Percentiles rank a stretch among this genome's conserved stretches.
Evolutionary conservation across 768 basidiomycete species (phyloP).

Genomic region (Leucogyrophana mollusca): DNA sequence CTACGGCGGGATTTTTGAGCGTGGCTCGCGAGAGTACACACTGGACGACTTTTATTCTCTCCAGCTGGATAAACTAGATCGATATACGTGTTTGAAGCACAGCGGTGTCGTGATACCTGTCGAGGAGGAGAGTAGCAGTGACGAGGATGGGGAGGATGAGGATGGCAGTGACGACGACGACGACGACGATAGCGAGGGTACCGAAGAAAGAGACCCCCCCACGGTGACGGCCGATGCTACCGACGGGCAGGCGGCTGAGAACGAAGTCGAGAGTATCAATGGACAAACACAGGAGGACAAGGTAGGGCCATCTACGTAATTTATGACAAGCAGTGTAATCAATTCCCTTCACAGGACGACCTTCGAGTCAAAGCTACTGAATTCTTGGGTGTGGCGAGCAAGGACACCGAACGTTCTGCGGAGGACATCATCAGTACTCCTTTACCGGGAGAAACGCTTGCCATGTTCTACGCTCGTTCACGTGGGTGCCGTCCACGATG

Average conservation of each 20-base stretch:
- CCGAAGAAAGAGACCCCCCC: not conserved
- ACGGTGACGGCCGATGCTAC: too few relatives aligned
- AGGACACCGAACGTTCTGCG: conserved; percentile 48
- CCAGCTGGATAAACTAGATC: conserved; percentile 82
- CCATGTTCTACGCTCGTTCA: conserved; percentile 80
- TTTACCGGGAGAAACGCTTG: conserved; percentile 79
- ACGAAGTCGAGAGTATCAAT: conserved; percentile 32
- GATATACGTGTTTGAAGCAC: conserved; percentile 69
- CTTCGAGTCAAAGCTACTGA: conserved; percentile 43
- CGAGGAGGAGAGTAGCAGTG: conserved; percentile 61
- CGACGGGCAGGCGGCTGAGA: conserved; percentile 24
- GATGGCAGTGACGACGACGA: conserved; percentile 52
- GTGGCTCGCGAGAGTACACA: conserved; percentile 80
- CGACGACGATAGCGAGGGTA: conserved; percentile 23
- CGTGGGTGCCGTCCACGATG: conserved; percentile 41
- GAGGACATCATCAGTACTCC: conserved; percentile 81
- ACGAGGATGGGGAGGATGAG: conserved; percentile 59
- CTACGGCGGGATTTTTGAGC: conserved; percentile 89
- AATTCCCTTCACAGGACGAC: conserved; percentile 29
- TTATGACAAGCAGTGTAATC: too few relatives aligned
- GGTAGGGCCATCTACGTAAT: too few relatives aligned
- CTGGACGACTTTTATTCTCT: conserved; percentile 85
- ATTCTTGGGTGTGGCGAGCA: conserved; percentile 67
- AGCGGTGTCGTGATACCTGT: conserved; percentile 61
- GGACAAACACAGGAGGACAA: too few relatives aligned